A percentile compares a stretch with the other conserved stretches of the same genome.
These are phyloP conservation scores for Auricularia sp. DNA, from an alignment of 768 basidiomycete genomes.

Conservation along the genomic window DNA sequence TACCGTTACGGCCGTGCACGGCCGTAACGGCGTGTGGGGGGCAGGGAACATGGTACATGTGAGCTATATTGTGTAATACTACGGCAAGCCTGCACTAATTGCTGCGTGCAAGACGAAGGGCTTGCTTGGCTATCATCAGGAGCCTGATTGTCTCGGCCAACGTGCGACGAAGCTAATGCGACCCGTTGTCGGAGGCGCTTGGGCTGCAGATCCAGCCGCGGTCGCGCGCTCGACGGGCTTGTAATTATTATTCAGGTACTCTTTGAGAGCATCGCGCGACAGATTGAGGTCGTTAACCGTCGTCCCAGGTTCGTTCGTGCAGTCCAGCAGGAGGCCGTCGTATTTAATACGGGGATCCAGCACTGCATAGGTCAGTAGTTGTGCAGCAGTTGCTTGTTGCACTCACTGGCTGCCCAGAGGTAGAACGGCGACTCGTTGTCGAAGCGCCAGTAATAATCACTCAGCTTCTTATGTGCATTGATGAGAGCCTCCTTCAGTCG, in stretches of 20 bases:
- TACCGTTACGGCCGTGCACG: too few relatives aligned
- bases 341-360: slow-evolving; percentile 25
- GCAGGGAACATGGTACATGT: too few relatives aligned
- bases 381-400: neutral
- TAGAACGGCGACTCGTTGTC: slow-evolving; percentile 22
- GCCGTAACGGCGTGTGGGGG: too few relatives aligned
- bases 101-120: too few relatives aligned
- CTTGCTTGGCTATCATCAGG: too few relatives aligned
- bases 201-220: too few relatives aligned
- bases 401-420: slow-evolving; percentile 20
- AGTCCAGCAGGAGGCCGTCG: slow-evolving; percentile 13
- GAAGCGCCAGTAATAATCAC: slow-evolving; percentile 23
- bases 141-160: too few relatives aligned
- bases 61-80: too few relatives aligned
- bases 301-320: slow-evolving; percentile 10
- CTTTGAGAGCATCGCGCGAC: neutral
- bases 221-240: too few relatives aligned
- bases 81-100: too few relatives aligned
- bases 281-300: neutral
- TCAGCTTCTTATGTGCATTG: slow-evolving; percentile 22
- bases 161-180: too few relatives aligned
- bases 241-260: neutral
- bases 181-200: too few relatives aligned
- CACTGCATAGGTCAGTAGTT: slow-evolving; percentile 12
- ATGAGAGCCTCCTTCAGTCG: slow-evolving; percentile 15